These are phyloP conservation scores for Globisporangium irregulare DNA, from an alignment of 352 stramenopile genomes.

Conservation along the genomic window DNA sequence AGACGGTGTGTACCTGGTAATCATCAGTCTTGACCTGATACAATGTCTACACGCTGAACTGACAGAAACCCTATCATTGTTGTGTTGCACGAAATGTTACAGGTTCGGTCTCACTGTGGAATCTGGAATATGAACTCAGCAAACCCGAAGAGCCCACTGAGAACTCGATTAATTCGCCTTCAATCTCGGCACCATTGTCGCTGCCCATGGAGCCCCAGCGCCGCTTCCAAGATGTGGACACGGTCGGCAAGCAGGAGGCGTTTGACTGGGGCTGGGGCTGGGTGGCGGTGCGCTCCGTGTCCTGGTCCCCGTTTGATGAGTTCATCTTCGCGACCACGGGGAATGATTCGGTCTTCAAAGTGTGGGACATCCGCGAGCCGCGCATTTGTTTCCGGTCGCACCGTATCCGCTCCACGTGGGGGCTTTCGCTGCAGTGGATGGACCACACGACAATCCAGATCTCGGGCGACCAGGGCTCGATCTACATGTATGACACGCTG, in stretches of 20 bases:
- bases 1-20: conserved; percentile 42
- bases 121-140: conserved; percentile 40
- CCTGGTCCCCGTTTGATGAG: conserved; percentile 81
- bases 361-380: conserved; percentile 83
- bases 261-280: conserved; percentile 84
- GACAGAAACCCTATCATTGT: background rate
- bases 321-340: conserved; percentile 84
- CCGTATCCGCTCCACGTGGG: conserved; percentile 80
- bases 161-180: background rate
- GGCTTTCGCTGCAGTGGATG: conserved; percentile 74
- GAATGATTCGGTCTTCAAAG: conserved; percentile 82
- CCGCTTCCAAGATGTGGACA: conserved; percentile 80
- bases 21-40: background rate
- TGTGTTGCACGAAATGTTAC: conserved; percentile 1
- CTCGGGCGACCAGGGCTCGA: conserved; percentile 74
- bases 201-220: conserved; percentile 61
- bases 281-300: conserved; percentile 73
- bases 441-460: conserved; percentile 72
- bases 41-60: background rate
- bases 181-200: background rate
- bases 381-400: conserved; percentile 76
- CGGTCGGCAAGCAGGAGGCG: conserved; percentile 73
- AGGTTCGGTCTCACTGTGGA: conserved; percentile 82
- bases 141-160: background rate
- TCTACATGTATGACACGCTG: conserved; percentile 79